Percentiles rank a stretch among this genome's conserved stretches.
These are phyloP conservation scores for Candida sanyaensis DNA, from an alignment of 1,139 yeast species.

Conservation along the genomic window DNA sequence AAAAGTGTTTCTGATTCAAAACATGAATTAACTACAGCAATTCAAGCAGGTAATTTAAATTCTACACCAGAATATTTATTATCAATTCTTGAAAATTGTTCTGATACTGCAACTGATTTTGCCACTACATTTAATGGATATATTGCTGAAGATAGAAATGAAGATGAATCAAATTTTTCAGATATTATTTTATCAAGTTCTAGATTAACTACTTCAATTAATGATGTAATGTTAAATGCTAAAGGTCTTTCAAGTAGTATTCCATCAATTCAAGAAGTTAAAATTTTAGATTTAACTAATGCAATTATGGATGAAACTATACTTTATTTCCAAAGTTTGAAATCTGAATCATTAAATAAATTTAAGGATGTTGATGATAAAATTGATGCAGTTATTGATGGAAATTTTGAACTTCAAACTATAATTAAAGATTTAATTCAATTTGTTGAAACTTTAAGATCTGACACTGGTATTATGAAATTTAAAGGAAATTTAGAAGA, in stretches of 20 bases:
- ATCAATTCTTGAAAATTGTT: slow-evolving; percentile 70
- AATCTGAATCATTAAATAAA: slow-evolving; percentile 51
- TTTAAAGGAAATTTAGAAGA: slow-evolving; percentile 64
- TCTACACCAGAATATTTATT: slow-evolving; percentile 73
- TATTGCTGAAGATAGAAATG: slow-evolving; percentile 75
- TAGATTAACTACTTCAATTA: slow-evolving; percentile 62
- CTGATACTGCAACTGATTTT: slow-evolving; percentile 77
- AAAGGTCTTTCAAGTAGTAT: slow-evolving; percentile 68
- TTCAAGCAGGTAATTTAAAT: slow-evolving; percentile 82
- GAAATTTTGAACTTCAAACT: slow-evolving; percentile 75
- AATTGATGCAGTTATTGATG: slow-evolving; percentile 74
- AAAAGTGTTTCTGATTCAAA: slow-evolving; percentile 73
- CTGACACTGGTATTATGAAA: slow-evolving; percentile 36
- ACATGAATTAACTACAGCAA: slow-evolving; percentile 72
- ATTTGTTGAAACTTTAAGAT: slow-evolving; percentile 57
- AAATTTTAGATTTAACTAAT: slow-evolving; percentile 50
- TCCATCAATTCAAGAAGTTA: slow-evolving; percentile 56
- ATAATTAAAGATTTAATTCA: slow-evolving; percentile 60
- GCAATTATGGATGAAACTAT: slow-evolving; percentile 64
- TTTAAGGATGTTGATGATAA: slow-evolving; percentile 64
- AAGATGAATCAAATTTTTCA: slow-evolving; percentile 60
- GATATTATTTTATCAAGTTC: slow-evolving; percentile 67
- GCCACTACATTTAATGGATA: slow-evolving; percentile 77
- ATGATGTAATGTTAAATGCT: slow-evolving; percentile 67
- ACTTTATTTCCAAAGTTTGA: slow-evolving; percentile 60